Evolutionary conservation across 2,329 filamentous ascomycete species (phyloP), one percentile per base, ranked within the genome.

Genomic region (Sporothrix pseudoabietina): DNA sequence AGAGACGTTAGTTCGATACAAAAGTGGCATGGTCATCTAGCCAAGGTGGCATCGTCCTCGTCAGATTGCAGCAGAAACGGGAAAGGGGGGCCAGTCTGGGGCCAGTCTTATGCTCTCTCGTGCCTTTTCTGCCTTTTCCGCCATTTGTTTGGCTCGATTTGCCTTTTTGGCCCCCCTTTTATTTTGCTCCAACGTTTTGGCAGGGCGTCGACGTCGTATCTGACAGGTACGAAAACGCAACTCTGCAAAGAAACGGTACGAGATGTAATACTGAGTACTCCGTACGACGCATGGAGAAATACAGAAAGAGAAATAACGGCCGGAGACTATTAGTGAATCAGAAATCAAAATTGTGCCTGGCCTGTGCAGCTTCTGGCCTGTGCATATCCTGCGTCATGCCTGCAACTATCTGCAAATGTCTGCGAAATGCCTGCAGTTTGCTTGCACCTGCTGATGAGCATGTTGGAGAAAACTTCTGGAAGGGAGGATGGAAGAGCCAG

Each of bases 321-420:
- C 41, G 44, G 44, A 19, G 26, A 35, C 16, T n/a, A n/a, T 52
- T 39, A 30, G 44, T 68, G 65, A 68, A 68, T 49, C 65, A 52
- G 63, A 52, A 68, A 49, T 52, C 41, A 52, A 69, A 69, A 54
- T 54, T 69, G 63, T 68, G 63, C 47, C 47, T 54, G 65, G 65
- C 30, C 65, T 54, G 65, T 68, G 63, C 65, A 66, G 22, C 22
- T 22, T 68, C 41, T 49, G 16, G 65, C 41, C 44, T 52, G 44
- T 52, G 19, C 59, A 44, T 47, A 44, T 63, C 35, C 59, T 41
- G 59, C 19, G 12, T 22, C 57, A 19, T 26, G 59, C 59, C n/a
- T 65, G n/a, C n/a, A 22, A 22, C 26, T 55, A 10, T 55, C 52
- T 19, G 44, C 44, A 16, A 49, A 49, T 26, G 2, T 26, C 19